These are phyloP conservation scores for Penicillium chermesinum DNA, from an alignment of 495 filamentous ascomycete species.

Conservation along the genomic window DNA sequence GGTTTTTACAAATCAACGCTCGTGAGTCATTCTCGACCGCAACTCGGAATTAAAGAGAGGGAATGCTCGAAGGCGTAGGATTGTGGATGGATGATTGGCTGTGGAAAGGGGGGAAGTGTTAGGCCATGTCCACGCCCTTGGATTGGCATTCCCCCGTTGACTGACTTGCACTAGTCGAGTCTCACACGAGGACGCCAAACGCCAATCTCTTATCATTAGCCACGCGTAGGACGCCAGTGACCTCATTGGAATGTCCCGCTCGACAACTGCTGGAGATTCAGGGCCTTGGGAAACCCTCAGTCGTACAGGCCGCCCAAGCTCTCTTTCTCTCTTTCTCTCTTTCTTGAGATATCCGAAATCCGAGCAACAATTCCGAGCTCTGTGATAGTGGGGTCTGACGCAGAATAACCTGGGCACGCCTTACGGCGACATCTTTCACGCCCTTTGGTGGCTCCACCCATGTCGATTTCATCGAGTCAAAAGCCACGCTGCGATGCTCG, in stretches of 20 bases:
- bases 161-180: no score
- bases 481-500: constrained; percentile 6
- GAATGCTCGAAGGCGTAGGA: no score
- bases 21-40: not conserved
- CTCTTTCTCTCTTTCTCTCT: not conserved
- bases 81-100: not conserved
- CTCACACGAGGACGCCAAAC: no score
- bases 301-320: no score
- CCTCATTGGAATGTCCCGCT: not conserved
- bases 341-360: not conserved
- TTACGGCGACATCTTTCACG: constrained; percentile 24
- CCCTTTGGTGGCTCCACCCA: constrained; percentile 25
- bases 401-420: constrained; percentile 18
- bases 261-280: no score
- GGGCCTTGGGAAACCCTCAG: no score
- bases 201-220: no score
- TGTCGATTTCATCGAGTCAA: constrained; percentile 6
- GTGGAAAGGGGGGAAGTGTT: constrained; percentile 5
- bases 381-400: not conserved
- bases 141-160: constrained; percentile 21
- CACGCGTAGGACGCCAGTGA: not conserved
- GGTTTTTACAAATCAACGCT: not conserved
- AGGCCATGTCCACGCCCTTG: constrained; percentile 21
- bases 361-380: not conserved
- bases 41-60: no score